These are phyloP conservation scores for Chalciporus piperatoides DNA, from an alignment of 1,284 basidiomycete genomes.

Conservation along the genomic window DNA sequence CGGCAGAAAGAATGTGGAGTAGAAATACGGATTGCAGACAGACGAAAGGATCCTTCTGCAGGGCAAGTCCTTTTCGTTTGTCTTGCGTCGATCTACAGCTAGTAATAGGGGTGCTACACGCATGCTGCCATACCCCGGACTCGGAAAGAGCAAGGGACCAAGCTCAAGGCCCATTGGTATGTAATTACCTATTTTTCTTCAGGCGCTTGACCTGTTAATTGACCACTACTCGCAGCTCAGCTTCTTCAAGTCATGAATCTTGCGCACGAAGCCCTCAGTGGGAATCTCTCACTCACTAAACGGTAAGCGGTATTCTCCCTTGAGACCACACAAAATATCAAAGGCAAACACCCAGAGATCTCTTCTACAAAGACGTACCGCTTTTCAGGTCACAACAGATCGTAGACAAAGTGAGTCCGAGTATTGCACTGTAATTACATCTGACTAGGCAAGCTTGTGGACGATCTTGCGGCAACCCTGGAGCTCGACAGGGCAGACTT, in stretches of 20 bases:
- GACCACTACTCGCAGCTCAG: constrained; percentile 47
- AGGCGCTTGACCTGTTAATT: background rate
- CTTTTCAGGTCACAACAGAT: constrained; percentile 72
- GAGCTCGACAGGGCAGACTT: constrained; percentile 70
- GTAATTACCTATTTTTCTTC: constrained; percentile 6
- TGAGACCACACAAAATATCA: background rate
- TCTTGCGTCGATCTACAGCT: constrained; percentile 9
- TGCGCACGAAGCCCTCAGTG: constrained; percentile 59
- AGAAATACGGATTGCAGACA: constrained; percentile 27
- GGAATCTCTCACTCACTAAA: constrained; percentile 61
- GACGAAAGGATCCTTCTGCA: constrained; percentile 19
- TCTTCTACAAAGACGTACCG: constrained; percentile 80
- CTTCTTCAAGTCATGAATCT: constrained; percentile 58
- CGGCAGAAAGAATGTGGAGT: constrained; percentile 16
- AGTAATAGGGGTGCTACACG: constrained; percentile 18
- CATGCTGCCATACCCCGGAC: constrained; percentile 25
- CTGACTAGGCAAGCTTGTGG: constrained; percentile 63
- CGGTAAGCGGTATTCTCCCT: constrained; percentile 40
- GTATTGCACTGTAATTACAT: background rate
- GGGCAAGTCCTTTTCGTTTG: constrained; percentile 14
- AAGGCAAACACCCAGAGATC: constrained; percentile 51
- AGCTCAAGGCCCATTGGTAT: constrained; percentile 55
- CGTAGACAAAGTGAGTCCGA: constrained; percentile 63
- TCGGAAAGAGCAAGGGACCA: constrained; percentile 37
- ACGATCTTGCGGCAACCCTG: constrained; percentile 83